These are phyloP conservation scores for Aurantiochytrium sp. DNA, from an alignment of 108 stramenopile species.

Conservation along the genomic window DNA sequence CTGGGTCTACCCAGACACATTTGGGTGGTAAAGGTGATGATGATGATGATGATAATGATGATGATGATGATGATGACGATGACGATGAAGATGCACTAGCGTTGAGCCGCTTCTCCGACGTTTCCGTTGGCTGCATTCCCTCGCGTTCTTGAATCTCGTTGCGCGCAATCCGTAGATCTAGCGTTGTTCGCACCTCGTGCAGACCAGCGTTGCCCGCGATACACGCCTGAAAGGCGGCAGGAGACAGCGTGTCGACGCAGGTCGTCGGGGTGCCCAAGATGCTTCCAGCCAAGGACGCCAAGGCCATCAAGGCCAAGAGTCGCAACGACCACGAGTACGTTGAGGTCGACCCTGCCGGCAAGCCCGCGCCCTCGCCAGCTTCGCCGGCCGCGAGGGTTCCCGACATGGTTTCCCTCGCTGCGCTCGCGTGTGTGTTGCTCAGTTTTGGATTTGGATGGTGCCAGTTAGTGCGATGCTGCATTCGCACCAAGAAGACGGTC, in stretches of 20 bases:
- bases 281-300: not conserved
- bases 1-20: not conserved
- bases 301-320: not conserved
- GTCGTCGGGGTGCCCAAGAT: not conserved
- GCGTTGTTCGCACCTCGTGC: not conserved
- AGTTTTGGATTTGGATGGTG: no score
- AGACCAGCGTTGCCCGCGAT: not conserved
- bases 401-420: no score
- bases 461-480: no score
- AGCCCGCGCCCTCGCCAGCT: no score
- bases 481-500: no score
- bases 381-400: no score
- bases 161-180: not conserved
- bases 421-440: no score
- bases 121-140: not conserved
- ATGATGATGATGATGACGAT: not conserved
- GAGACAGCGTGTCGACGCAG: not conserved
- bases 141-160: not conserved
- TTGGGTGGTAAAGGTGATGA: not conserved
- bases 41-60: no score
- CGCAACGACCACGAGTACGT: not conserved
- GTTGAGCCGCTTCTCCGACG: not conserved
- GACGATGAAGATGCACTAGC: not conserved
- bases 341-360: no score
- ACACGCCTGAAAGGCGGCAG: not conserved